Conservation (phyloP, 1,139 yeast genomes). For the Torulaspora globosa region DNA sequence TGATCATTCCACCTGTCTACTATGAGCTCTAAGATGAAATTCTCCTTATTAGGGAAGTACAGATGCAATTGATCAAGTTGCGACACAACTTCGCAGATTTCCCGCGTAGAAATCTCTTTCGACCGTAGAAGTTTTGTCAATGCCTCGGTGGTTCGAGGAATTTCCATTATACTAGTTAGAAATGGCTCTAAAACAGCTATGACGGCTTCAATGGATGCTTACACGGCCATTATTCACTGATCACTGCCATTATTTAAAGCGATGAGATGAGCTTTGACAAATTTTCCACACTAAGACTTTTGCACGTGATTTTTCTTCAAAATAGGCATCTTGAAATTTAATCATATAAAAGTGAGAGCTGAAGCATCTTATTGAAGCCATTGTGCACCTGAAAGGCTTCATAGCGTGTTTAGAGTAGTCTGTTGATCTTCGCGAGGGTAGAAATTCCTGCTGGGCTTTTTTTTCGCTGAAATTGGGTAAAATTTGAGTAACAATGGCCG, state of each 20-base stretch:
- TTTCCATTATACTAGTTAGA: slow-evolving; percentile 2
- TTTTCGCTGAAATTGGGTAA: neutral
- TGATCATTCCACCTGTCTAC: slow-evolving; percentile 61
- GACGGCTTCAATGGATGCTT: neutral
- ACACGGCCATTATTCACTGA: neutral
- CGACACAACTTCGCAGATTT: slow-evolving; percentile 44
- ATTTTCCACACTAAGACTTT: slow-evolving; percentile 5
- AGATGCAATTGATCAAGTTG: slow-evolving; percentile 45
- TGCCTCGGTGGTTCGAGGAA: slow-evolving; percentile 43
- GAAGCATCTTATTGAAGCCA: neutral
- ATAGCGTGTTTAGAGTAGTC: neutral
- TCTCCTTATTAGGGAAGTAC: slow-evolving; percentile 57
- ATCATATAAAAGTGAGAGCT: neutral
- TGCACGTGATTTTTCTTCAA: slow-evolving; percentile 9
- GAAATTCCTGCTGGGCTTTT: neutral
- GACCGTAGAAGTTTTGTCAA: slow-evolving; percentile 63
- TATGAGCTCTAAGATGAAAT: slow-evolving; percentile 61
- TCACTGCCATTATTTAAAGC: neutral
- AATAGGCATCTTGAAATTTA: neutral
- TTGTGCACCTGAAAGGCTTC: neutral
- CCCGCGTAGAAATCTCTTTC: slow-evolving; percentile 40
- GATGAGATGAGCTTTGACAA: slow-evolving; percentile 12
- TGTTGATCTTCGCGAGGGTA: neutral
- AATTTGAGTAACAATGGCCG: slow-evolving; percentile 10
- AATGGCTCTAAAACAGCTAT: neutral